Conservation (phyloP, 2,329 filamentous ascomycete genomes). For the Passalora sequoiae region DNA sequence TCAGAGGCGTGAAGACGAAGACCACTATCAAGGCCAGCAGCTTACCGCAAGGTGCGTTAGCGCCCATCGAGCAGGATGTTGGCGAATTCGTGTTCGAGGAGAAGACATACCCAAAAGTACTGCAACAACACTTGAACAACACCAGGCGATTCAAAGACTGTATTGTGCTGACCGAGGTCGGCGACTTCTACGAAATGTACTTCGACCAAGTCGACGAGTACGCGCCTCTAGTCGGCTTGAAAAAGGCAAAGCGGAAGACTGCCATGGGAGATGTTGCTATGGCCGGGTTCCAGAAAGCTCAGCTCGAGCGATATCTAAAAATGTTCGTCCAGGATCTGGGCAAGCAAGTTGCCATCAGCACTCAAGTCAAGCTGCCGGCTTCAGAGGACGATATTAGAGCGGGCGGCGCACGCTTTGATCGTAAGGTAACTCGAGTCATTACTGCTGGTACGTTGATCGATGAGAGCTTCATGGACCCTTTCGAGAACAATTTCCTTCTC, state of each 20-base stretch:
- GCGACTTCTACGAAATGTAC: slow-evolving; percentile 96
- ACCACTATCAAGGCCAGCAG: slow-evolving; percentile 39
- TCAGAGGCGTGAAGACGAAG: slow-evolving; percentile 36
- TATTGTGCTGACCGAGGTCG: slow-evolving; percentile 84
- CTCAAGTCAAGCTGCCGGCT: slow-evolving; percentile 64
- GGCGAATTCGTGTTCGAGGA: slow-evolving; percentile 46
- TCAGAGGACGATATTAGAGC: slow-evolving; percentile 62
- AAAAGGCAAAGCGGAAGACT: slow-evolving; percentile 77
- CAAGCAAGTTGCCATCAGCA: slow-evolving; percentile 86
- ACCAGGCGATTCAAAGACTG: slow-evolving; percentile 89
- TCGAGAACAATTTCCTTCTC: slow-evolving; percentile 87
- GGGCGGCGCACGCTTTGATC: slow-evolving; percentile 77
- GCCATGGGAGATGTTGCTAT: slow-evolving; percentile 75
- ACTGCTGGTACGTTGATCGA: slow-evolving; percentile 95
- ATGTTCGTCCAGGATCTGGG: slow-evolving; percentile 85
- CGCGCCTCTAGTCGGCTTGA: slow-evolving; percentile 79
- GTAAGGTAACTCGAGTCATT: slow-evolving; percentile 78
- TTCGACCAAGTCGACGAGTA: slow-evolving; percentile 91
- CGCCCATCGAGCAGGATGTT: slow-evolving; percentile 39
- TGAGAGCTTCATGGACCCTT: slow-evolving; percentile 94
- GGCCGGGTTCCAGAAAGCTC: slow-evolving; percentile 92
- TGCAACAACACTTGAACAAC: slow-evolving; percentile 80
- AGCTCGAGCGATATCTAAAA: slow-evolving; percentile 89
- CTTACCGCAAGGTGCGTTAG: slow-evolving; percentile 54
- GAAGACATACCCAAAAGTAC: slow-evolving; percentile 69